Evolutionary conservation across 441 rosid species (phyloP), one percentile per base, ranked within the genome.

Genomic region (Francoa sonchifolia): DNA sequence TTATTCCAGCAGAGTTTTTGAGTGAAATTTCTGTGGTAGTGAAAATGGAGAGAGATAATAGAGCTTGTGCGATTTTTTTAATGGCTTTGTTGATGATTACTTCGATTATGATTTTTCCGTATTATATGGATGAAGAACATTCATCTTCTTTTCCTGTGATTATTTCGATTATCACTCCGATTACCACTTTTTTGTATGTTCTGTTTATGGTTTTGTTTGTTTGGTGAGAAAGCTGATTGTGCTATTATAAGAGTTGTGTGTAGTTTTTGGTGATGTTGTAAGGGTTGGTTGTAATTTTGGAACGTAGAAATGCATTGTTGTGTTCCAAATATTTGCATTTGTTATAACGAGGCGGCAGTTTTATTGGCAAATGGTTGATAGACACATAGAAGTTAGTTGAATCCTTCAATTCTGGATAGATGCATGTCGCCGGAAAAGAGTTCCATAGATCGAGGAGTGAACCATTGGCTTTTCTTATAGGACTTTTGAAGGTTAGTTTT

Each of bases 91-190:
- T 49, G 27, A 14, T 44, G 40, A 25, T 39, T 12, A 45, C 59
- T 22, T 30, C 47, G 6, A 20, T 40, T 9, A 15, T 39, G 22
- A 25, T 46, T 1, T 54, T 54, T 17, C 52, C 59, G 19, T 40
- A 45, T 35, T 54, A 54, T 34, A 54, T 54, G 50, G 34, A 39
- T 19, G 41, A 35, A 1, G 41, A 54, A 9, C 47, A 52, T 19
- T 52, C 59, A 11, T 8, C 2, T 14, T n/a, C 11, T 33, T 39
- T 33, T 14, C 29, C 41, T 5, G 4, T 39, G 4, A 13, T 25
- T 18, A 16, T 54, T 19, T 54, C 52, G 7, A 3, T 32, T 10
- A 14, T 45, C 15, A n/a, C n/a, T n/a, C 52, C 59, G 33, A 18
- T 13, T 13, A 33, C 41, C 41, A 48, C 45, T 6, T 21, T 46